A percentile compares a stretch with the other conserved stretches of the same genome.
Evolutionary conservation across 208 protist species (phyloP).

Genomic region (Vickermania ingenoplastis): DNA sequence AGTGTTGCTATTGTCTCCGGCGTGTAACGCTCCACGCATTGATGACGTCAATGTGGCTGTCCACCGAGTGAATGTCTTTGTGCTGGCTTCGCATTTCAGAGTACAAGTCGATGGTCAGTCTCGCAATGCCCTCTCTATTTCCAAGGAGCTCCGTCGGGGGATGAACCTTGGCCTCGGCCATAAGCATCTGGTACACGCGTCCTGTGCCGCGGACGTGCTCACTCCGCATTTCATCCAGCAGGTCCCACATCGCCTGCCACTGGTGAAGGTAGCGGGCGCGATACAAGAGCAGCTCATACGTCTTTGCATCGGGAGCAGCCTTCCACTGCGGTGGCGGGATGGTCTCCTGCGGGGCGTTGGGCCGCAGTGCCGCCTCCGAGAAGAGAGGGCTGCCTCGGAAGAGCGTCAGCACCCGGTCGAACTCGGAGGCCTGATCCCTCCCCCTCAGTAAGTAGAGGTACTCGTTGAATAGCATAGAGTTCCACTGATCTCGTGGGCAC

Average conservation of each 20-base stretch:
- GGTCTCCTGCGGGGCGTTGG: not conserved
- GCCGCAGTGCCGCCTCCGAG: too few relatives aligned
- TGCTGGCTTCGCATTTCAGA: constrained; percentile 36
- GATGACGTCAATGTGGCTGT: constrained; percentile 41
- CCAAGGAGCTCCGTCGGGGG: constrained; percentile 18
- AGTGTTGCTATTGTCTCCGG: too few relatives aligned
- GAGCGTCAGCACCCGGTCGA: constrained; percentile 34
- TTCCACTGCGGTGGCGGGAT: constrained; percentile 36
- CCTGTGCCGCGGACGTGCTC: constrained; percentile 30
- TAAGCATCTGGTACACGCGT: constrained; percentile 43
- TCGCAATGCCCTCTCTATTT: not conserved
- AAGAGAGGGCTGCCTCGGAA: constrained; percentile 46
- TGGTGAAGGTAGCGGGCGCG: constrained; percentile 49
- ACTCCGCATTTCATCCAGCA: constrained; percentile 60
- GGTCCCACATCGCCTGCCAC: constrained; percentile 56
- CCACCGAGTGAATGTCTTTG: constrained; percentile 43
- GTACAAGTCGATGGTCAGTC: constrained; percentile 48
- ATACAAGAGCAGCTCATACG: constrained; percentile 63
- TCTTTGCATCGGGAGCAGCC: constrained; percentile 44
- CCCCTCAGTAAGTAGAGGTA: constrained; percentile 59
- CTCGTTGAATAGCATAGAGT: constrained; percentile 62
- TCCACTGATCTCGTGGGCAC: constrained; percentile 30
- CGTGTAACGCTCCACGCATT: constrained; percentile 66
- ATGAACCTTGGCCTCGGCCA: constrained; percentile 30
- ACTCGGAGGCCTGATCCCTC: constrained; percentile 26